These are phyloP conservation scores for Cymodocea nodosa DNA, from an alignment of 116 monocot genomes.

Conservation along the genomic window DNA sequence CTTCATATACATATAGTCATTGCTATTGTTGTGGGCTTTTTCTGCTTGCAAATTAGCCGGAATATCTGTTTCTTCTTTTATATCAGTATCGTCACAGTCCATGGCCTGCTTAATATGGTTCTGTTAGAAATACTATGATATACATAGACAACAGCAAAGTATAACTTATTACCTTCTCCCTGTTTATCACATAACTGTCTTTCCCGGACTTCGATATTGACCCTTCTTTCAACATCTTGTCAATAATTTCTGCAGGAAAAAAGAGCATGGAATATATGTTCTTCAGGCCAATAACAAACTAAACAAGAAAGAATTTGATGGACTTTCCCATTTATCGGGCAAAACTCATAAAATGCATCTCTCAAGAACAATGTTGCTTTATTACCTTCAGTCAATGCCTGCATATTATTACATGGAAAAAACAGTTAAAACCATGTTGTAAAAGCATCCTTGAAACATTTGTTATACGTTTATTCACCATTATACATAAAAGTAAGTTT, in stretches of 20 bases:
- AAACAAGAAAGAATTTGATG: background rate
- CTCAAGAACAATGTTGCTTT: constrained; percentile 5
- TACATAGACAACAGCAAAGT: background rate
- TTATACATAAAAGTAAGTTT: background rate
- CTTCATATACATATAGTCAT: constrained; percentile 83
- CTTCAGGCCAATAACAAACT: background rate
- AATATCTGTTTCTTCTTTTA: constrained; percentile 64
- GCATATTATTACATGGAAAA: constrained; percentile 20
- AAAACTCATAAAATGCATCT: background rate
- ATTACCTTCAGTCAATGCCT: constrained; percentile 88
- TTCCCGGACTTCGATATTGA: constrained; percentile 49
- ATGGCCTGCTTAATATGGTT: constrained; percentile 14
- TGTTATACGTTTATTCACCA: background rate
- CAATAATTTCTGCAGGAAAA: constrained; percentile 49
- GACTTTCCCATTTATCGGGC: background rate
- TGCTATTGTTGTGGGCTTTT: constrained; percentile 16
- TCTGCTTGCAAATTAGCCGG: constrained; percentile 14
- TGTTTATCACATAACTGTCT: constrained; percentile 65
- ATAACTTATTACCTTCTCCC: constrained; percentile 25
- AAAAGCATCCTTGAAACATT: background rate
- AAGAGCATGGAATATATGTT: background rate
- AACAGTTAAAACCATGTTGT: background rate
- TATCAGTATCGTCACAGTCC: constrained; percentile 10
- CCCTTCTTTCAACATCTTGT: constrained; percentile 58
- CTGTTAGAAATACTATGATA: constrained; percentile 1